Evolutionary conservation across 805 yeast genomes (phyloP).

Genomic region (Saturnispora gosingensis): DNA sequence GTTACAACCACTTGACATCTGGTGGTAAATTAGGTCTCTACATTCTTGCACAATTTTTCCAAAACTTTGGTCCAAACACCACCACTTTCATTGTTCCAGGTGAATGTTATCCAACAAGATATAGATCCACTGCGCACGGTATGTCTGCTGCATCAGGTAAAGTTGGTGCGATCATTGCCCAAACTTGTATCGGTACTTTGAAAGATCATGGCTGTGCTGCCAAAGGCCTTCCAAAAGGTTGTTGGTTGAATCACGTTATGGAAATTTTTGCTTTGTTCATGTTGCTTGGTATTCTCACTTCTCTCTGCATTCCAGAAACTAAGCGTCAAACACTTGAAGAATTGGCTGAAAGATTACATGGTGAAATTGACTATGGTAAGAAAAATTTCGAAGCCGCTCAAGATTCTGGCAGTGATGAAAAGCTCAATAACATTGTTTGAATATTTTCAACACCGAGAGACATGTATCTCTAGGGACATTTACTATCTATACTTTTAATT

Average conservation of each 20-base stretch:
- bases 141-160: constrained; percentile 89
- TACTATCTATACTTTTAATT: not conserved
- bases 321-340: constrained; percentile 86
- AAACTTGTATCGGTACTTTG: constrained; percentile 78
- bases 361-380: constrained; percentile 45
- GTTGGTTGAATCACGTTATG: constrained; percentile 90
- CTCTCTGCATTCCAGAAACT: constrained; percentile 79
- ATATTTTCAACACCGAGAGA: not conserved
- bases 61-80: constrained; percentile 88
- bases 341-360: constrained; percentile 72
- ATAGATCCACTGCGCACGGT: constrained; percentile 94
- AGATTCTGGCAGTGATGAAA: constrained; percentile 2
- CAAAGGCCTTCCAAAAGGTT: constrained; percentile 39
- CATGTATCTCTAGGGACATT: not conserved
- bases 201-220: constrained; percentile 68
- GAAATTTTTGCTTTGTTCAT: constrained; percentile 88
- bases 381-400: constrained; percentile 1
- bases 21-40: constrained; percentile 68
- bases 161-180: constrained; percentile 89
- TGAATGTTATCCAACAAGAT: constrained; percentile 88
- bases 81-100: constrained; percentile 90
- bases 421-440: not conserved
- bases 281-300: constrained; percentile 63
- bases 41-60: constrained; percentile 77
- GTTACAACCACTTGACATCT: constrained; percentile 57